A percentile compares a stretch with the other conserved stretches of the same genome.
phyloP scores from a whole-genome alignment of 2,329 filamentous ascomycete genomes.

The Clonostachys sp. region DNA sequence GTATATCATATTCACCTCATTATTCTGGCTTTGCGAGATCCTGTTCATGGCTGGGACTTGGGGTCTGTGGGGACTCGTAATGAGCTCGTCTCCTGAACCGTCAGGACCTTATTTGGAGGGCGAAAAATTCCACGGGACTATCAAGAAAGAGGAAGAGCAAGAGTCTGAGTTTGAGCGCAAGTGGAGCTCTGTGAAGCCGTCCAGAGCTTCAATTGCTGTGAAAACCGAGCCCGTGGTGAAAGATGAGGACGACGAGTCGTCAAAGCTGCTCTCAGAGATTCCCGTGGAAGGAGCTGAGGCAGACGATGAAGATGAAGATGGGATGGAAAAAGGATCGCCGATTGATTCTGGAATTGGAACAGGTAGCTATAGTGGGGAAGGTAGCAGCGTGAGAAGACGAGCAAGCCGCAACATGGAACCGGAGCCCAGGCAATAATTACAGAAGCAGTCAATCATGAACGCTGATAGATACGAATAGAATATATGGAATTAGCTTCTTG shows the following conservation, averaged over 20 bases:
- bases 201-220: constrained; percentile 12
- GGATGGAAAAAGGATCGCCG: too few species aligned
- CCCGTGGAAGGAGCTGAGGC: constrained; percentile 31
- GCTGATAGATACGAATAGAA: too few species aligned
- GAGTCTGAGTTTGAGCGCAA: constrained; percentile 30
- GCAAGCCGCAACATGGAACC: too few species aligned
- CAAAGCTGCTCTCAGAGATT: constrained; percentile 20
- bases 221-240: constrained; percentile 33
- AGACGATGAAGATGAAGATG: constrained; percentile 38
- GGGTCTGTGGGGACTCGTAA: constrained; percentile 43
- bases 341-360: too few species aligned
- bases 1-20: constrained; percentile 61
- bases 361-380: too few species aligned
- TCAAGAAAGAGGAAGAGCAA: constrained; percentile 18
- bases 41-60: constrained; percentile 62
- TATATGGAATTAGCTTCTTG: too few species aligned
- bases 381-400: too few species aligned
- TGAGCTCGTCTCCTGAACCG: constrained; percentile 6
- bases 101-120: constrained; percentile 4
- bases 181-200: background rate
- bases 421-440: too few species aligned
- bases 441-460: too few species aligned
- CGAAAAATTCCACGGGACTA: constrained; percentile 6
- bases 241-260: constrained; percentile 18
- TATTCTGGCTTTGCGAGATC: constrained; percentile 78